Evolutionary conservation across 2,329 filamentous ascomycete species (phyloP), one percentile per base, ranked within the genome.

Genomic region (Fusarium aywerte): DNA sequence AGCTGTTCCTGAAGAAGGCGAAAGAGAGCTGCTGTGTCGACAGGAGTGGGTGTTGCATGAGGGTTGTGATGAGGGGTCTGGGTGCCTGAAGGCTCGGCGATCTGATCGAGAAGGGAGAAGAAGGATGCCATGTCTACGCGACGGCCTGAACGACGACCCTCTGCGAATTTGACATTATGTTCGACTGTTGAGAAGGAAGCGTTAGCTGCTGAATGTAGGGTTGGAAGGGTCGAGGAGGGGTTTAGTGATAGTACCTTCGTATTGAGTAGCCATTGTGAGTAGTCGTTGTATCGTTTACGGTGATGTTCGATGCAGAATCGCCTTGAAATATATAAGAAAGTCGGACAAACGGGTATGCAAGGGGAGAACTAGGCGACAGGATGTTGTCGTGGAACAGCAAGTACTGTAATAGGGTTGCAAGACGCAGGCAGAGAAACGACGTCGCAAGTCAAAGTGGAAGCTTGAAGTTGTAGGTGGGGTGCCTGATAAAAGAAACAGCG

Each of bases 91-190:
- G 77, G 76, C 52, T 78, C 74, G 65, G 79, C 76, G 73, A 89
- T 80, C 65, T 84, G 82, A 75, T 84, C 79, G 62, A 89, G 84
- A 74, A 87, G 84, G 55, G 85, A 82, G 71, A 79, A 84, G 79
- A 89, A 90, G 63, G 84, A 85, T 51, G 86, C 83, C 88, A 90
- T 90, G 79, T 89, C 86, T 63, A 86, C 78, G 73, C 85, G 85
- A 38, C 88, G 86, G 47, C 79, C 79, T 58, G 79, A 77, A 48
- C 79, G 75, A 23, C 77, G 74, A 7, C 76, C 65, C 45, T 81
- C 67, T 29, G 79, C 43, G 58, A 82, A 76, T 70, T 84, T 81
- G 77, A 90, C 86, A 75, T 86, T 86, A 80, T 90, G 88, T 76
- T 90, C 88, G 75, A 90, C 88, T 90, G 67, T 29, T 20, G 21